Conservation (phyloP, 1,139 yeast species). For the Casaregolazyma suthepensis region DNA sequence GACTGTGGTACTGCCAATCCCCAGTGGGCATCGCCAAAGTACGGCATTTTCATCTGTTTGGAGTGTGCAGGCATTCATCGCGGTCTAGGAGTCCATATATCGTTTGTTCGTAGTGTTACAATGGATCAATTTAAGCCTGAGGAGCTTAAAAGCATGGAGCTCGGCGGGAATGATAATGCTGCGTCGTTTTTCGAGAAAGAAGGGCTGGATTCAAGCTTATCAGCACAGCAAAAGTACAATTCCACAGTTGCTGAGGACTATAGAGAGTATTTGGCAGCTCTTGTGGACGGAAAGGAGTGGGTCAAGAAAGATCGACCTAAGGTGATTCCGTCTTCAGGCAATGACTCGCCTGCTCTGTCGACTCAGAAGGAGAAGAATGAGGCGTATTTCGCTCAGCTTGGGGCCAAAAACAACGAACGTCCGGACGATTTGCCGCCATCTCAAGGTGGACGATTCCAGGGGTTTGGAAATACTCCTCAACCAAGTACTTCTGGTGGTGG, state of each 20-base stretch:
- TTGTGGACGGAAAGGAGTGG: slow-evolving; percentile 68
- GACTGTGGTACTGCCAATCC: slow-evolving; percentile 96
- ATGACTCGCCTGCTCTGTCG: slow-evolving; percentile 5
- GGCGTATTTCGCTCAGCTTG: slow-evolving; percentile 73
- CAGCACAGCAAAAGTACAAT: slow-evolving; percentile 72
- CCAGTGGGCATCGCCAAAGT: slow-evolving; percentile 98
- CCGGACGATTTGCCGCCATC: slow-evolving; percentile 84
- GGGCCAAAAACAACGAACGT: slow-evolving; percentile 62
- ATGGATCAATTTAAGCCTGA: slow-evolving; percentile 97
- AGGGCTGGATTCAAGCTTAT: slow-evolving; percentile 62
- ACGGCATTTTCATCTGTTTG: slow-evolving; percentile 91
- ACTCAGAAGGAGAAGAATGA: slow-evolving; percentile 62
- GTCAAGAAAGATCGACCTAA: slow-evolving; percentile 37
- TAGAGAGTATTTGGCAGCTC: slow-evolving; percentile 70
- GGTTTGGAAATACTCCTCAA: slow-evolving; percentile 79
- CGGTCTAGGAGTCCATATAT: slow-evolving; percentile 93
- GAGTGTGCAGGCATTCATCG: slow-evolving; percentile 97
- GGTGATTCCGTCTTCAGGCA: slow-evolving; percentile 21
- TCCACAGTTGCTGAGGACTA: slow-evolving; percentile 93
- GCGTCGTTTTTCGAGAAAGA: slow-evolving; percentile 59
- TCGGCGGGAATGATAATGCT: slow-evolving; percentile 86
- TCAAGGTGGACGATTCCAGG: slow-evolving; percentile 88
- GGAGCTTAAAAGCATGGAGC: slow-evolving; percentile 84
- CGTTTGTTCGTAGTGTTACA: slow-evolving; percentile 92
- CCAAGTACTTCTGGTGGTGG: slow-evolving; percentile 43